Evolutionary conservation across 768 basidiomycete species (phyloP), one percentile per base, ranked within the genome.

Genomic region (Naganishia vaughanmartiniae): DNA sequence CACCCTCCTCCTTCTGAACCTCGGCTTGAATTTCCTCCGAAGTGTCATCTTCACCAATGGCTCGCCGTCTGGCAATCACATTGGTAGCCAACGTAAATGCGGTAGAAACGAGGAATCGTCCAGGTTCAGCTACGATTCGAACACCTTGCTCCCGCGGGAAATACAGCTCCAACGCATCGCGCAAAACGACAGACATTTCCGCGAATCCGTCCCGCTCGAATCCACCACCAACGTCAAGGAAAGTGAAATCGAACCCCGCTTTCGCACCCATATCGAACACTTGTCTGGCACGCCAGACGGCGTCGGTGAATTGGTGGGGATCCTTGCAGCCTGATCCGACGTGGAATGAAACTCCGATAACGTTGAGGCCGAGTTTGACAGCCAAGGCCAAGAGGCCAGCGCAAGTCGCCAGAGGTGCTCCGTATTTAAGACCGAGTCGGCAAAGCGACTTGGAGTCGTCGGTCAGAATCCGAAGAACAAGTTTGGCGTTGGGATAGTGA

Each of bases 301-400:
- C 96, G 80, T 96, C 94, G 46, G 87, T 87, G 78, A 94, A 99
- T 31, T 91, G 90, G 24, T 87, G 83, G 24, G 94, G 88, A 81
- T 98, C 94, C 80, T 92, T 96, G 82, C 93, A 95, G 2, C 96
- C 96, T 73, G 90, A 92, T 5, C 96, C 96, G 55, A 98, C 96
- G 80, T 98, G 96, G 86, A 99, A 98, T 82, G 90, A 92, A 70
- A 97, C 90, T 24, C 96, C 96, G 48, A 97, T 85, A 67, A 99
- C 93, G 77, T 93, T 86, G 66, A 99, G 85, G 36, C 83, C 82
- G 31, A 97, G 85, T 75, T 90, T 88, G 74, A 85, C 85, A 1
- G 95, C 96, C 74, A 88, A 90, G 17, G 84, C 83, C 65, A 99
- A 85, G 26, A 99, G 86, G 17, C 84, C 85, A 3, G 91, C 90